Evolutionary conservation across 305 asterid species (phyloP).

Genomic region (Solanum hybrid): DNA sequence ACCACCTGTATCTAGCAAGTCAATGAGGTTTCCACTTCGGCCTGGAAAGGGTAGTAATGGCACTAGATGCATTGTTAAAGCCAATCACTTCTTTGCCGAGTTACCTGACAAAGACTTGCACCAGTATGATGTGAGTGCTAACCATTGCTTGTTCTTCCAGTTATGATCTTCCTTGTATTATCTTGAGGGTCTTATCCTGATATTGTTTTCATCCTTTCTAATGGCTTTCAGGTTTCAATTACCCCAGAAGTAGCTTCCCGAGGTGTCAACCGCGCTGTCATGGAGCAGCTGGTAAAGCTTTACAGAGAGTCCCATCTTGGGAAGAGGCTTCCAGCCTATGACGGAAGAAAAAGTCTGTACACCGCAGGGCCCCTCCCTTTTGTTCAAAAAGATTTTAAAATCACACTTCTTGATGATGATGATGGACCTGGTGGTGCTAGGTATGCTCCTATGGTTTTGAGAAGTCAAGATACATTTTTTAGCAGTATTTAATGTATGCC

Average conservation of each 20-base stretch:
- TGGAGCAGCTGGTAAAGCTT: conserved; percentile 57
- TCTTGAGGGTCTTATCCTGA: background rate
- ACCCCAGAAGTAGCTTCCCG: conserved; percentile 75
- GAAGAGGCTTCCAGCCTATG: conserved; percentile 81
- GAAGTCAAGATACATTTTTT: background rate
- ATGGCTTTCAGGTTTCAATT: conserved; percentile 51
- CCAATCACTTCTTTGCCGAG: conserved; percentile 87
- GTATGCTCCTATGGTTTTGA: conserved; percentile 17
- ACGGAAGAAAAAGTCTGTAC: conserved; percentile 85
- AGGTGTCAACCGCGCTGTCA: conserved; percentile 78
- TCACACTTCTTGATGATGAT: conserved; percentile 67
- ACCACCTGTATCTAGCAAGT: conserved; percentile 79
- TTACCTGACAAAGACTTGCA: conserved; percentile 86
- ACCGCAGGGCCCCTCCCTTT: conserved; percentile 97
- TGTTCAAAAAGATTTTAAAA: conserved; percentile 54
- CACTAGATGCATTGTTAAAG: conserved; percentile 62
- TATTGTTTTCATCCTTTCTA: background rate
- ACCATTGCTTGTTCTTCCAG: background rate
- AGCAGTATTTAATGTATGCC: background rate
- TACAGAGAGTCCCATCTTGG: conserved; percentile 80
- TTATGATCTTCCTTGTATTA: background rate
- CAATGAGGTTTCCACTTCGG: conserved; percentile 74
- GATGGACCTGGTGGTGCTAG: conserved; percentile 58
- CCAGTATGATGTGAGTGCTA: conserved; percentile 72
- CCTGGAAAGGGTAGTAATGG: conserved; percentile 81